These are phyloP conservation scores for Trichophyton simii DNA, from an alignment of 2,329 filamentous ascomycete genomes.

Conservation along the genomic window DNA sequence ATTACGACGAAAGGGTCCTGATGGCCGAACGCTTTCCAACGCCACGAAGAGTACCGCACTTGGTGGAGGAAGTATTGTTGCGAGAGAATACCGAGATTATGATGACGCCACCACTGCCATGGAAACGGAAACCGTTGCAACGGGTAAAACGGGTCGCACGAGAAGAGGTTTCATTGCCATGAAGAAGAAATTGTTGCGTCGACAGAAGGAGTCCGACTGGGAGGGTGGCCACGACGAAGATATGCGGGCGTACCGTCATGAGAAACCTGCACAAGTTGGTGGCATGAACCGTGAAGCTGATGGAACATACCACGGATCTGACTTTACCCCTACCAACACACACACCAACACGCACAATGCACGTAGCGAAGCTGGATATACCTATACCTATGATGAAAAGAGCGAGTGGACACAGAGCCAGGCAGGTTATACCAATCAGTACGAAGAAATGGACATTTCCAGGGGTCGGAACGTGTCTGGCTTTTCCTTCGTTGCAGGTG, in stretches of 20 bases:
- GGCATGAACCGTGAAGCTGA: conserved; percentile 77
- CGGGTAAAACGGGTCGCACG: conserved; percentile 24
- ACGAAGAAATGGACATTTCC: conserved; percentile 29
- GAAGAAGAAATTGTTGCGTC: conserved; percentile 32
- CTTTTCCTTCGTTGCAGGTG: conserved; percentile 41
- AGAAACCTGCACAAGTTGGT: conserved; percentile 74
- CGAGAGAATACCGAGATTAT: conserved; percentile 53
- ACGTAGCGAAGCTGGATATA: conserved; percentile 30
- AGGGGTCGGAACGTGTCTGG: conserved; percentile 21
- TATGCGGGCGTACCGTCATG: conserved; percentile 71
- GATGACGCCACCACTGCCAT: conserved; percentile 35
- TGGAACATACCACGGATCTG: conserved; percentile 69
- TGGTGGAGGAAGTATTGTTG: conserved; percentile 69
- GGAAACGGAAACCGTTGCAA: conserved; percentile 34
- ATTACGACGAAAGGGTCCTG: conserved; percentile 72
- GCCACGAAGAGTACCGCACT: conserved; percentile 72
- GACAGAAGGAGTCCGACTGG: conserved; percentile 30
- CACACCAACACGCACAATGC: conserved; percentile 35
- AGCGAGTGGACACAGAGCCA: conserved; percentile 27
- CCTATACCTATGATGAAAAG: conserved; percentile 27
- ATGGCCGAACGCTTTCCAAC: conserved; percentile 72
- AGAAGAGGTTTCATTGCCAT: conserved; percentile 17
- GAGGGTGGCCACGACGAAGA: conserved; percentile 54
- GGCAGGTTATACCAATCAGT: conserved; percentile 41
- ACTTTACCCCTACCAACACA: conserved; percentile 43